Evolutionary conservation across 345 rosid species (phyloP).

Genomic region (Salix brachista): DNA sequence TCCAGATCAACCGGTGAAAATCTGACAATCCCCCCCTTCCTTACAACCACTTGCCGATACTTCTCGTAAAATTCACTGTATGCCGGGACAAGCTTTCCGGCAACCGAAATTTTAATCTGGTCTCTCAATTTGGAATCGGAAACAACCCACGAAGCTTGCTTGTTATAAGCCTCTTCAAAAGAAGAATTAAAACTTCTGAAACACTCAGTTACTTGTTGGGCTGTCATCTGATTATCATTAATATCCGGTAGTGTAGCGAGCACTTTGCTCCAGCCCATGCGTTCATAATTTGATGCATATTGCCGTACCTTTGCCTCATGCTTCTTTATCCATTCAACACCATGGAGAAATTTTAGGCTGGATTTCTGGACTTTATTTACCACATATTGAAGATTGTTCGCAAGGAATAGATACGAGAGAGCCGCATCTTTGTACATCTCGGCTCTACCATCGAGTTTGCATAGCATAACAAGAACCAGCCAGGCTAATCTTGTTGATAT

Average conservation of each 20-base stretch:
- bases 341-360: slow-evolving; percentile 43
- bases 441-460: slow-evolving; percentile 72
- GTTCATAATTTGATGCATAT: slow-evolving; percentile 59
- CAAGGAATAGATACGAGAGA: slow-evolving; percentile 64
- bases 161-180: slow-evolving; percentile 55
- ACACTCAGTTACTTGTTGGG: slow-evolving; percentile 24
- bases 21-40: slow-evolving; percentile 36
- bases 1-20: slow-evolving; percentile 63
- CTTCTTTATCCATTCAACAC: slow-evolving; percentile 57
- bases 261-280: slow-evolving; percentile 62
- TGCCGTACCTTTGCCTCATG: slow-evolving; percentile 55
- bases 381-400: slow-evolving; percentile 76
- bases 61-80: slow-evolving; percentile 49
- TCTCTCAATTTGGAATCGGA: slow-evolving; percentile 50
- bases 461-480: slow-evolving; percentile 61
- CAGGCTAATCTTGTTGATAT: slow-evolving; percentile 48
- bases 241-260: slow-evolving; percentile 39
- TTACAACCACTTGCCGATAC: slow-evolving; percentile 19
- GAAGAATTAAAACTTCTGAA: slow-evolving; percentile 50
- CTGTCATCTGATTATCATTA: slow-evolving; percentile 26
- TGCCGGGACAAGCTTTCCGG: slow-evolving; percentile 36
- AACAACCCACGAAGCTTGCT: slow-evolving; percentile 56
- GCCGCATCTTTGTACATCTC: slow-evolving; percentile 52
- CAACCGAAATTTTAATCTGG: slow-evolving; percentile 51
- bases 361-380: slow-evolving; percentile 57